Conservation (phyloP, 306 rosid genomes). For the Nissolia schottii region DNA sequence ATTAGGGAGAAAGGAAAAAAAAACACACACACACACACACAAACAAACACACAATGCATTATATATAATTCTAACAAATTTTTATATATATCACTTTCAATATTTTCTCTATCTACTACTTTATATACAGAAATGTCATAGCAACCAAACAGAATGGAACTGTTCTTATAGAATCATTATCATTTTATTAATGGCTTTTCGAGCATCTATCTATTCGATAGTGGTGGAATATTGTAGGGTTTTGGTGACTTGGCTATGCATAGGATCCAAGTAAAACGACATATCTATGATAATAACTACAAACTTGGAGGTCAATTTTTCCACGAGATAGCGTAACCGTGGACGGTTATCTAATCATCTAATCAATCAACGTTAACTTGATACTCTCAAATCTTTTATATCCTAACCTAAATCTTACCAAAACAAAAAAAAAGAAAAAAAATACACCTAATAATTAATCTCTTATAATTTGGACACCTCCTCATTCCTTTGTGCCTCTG, state of each 20-base stretch:
- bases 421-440: too few relatives aligned
- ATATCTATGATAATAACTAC: constrained; percentile 20
- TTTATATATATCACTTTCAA: background rate
- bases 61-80: background rate
- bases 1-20: too few relatives aligned
- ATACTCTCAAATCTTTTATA: constrained; percentile 33
- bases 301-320: constrained; percentile 36
- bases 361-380: background rate
- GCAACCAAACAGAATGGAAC: background rate
- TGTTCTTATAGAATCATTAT: background rate
- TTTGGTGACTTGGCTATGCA: constrained; percentile 18
- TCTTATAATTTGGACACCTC: background rate
- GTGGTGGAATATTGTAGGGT: constrained; percentile 26
- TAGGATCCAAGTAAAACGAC: constrained; percentile 25
- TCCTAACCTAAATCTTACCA: constrained; percentile 25
- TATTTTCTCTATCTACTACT: background rate
- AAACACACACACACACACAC: too few relatives aligned
- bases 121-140: background rate
- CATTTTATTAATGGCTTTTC: background rate
- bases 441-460: too few relatives aligned
- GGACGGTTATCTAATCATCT: constrained; percentile 32
- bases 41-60: background rate
- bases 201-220: constrained; percentile 13
- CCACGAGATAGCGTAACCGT: constrained; percentile 43
- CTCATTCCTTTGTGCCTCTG: background rate